Percentiles rank a stretch among this genome's conserved stretches.
Conservation (phyloP, 1,139 yeast species). For the Suhomyces taliae region DNA sequence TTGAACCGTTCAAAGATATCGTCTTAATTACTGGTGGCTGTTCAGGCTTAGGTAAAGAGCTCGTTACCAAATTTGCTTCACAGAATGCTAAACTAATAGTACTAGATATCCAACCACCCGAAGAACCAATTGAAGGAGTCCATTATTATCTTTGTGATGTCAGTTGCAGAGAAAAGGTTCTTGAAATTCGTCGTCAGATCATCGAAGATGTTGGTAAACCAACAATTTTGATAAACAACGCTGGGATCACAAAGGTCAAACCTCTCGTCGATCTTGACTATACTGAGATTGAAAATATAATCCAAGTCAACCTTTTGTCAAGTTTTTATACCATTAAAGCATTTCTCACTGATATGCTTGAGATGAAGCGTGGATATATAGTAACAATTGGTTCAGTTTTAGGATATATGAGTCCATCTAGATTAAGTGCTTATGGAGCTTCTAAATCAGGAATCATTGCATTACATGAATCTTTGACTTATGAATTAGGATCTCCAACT, state of each 20-base stretch:
- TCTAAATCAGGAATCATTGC: conserved; percentile 85
- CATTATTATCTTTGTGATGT: conserved; percentile 70
- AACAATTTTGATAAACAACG: conserved; percentile 75
- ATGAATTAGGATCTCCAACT: conserved; percentile 62
- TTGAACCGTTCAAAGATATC: conserved; percentile 53
- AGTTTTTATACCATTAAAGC: conserved; percentile 68
- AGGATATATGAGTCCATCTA: conserved; percentile 83
- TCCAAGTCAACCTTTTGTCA: conserved; percentile 67
- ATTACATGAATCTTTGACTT: conserved; percentile 76
- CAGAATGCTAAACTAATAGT: conserved; percentile 55
- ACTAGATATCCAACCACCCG: conserved; percentile 57
- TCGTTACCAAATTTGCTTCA: conserved; percentile 48
- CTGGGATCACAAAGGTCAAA: conserved; percentile 69
- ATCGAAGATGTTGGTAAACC: conserved; percentile 54
- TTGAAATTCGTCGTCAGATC: conserved; percentile 37
- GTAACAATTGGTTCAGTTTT: conserved; percentile 80
- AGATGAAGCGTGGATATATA: conserved; percentile 65
- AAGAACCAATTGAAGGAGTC: conserved; percentile 47
- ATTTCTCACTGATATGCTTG: conserved; percentile 72
- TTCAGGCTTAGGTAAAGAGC: conserved; percentile 69
- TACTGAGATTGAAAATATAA: conserved; percentile 58
- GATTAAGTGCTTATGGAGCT: conserved; percentile 82
- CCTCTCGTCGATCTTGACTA: conserved; percentile 52
- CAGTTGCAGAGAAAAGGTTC: conserved; percentile 43
- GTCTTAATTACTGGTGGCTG: conserved; percentile 84